Evolutionary conservation across 1,284 basidiomycete species (phyloP).

Genomic region (Boletus sp.): DNA sequence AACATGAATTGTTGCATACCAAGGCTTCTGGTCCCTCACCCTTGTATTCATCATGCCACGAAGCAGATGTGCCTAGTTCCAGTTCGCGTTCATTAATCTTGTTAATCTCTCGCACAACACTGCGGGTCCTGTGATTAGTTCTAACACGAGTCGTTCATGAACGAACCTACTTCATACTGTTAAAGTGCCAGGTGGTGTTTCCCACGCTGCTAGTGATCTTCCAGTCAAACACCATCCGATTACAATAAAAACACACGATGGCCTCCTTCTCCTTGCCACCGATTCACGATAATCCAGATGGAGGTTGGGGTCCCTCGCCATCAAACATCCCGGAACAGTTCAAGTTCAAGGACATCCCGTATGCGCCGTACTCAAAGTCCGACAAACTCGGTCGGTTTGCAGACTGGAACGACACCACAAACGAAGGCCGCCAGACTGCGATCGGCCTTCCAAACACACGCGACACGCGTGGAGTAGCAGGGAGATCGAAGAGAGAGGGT

Average conservation of each 20-base stretch:
- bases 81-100: conserved; percentile 93
- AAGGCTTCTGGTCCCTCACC: conserved; percentile 45
- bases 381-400: conserved; percentile 98
- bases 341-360: conserved; percentile 92
- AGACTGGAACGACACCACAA: conserved; percentile 89
- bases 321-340: conserved; percentile 77
- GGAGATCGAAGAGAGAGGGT: conserved; percentile 66
- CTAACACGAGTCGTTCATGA: conserved; percentile 6
- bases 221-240: conserved; percentile 23
- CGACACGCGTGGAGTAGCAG: conserved; percentile 50
- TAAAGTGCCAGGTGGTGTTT: conserved; percentile 39
- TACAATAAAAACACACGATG: conserved; percentile 55
- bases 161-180: conserved; percentile 68
- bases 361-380: conserved; percentile 97
- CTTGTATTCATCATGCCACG: conserved; percentile 98
- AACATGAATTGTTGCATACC: not conserved
- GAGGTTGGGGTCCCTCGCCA: conserved; percentile 81
- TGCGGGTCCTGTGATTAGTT: conserved; percentile 41
- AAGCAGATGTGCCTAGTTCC: conserved; percentile 75
- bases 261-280: conserved; percentile 76
- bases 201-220: conserved; percentile 44
- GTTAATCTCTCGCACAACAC: conserved; percentile 91
- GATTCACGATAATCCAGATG: conserved; percentile 82
- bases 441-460: conserved; percentile 54
- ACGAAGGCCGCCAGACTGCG: conserved; percentile 63